These are phyloP conservation scores for Aspergillus cristatus DNA, from an alignment of 495 filamentous ascomycete species.

Conservation along the genomic window DNA sequence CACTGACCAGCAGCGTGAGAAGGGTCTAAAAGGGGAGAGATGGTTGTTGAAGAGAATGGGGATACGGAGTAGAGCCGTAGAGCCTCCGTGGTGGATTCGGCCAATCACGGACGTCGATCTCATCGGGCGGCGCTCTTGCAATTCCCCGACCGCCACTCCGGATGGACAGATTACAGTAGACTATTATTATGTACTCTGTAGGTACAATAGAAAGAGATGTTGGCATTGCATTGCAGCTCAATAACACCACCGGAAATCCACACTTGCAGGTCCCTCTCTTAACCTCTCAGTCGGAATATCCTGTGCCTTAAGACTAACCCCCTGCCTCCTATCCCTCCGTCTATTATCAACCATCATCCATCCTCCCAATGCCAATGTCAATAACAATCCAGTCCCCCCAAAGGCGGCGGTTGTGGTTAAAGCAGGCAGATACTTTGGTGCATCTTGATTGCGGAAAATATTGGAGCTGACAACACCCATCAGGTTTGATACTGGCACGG, in stretches of 20 bases:
- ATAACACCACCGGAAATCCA: constrained; percentile 61
- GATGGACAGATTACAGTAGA: too few species aligned
- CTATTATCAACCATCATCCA: constrained; percentile 65
- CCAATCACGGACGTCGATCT: too few species aligned
- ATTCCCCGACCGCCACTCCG: too few species aligned
- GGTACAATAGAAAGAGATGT: too few species aligned
- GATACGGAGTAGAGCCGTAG: too few species aligned
- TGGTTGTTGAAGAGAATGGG: constrained; percentile 17
- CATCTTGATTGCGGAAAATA: constrained; percentile 58
- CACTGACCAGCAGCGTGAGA: not conserved
- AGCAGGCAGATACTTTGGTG: constrained; percentile 64
- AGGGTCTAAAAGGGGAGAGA: constrained; percentile 6
- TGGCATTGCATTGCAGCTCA: too few species aligned
- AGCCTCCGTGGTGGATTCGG: too few species aligned
- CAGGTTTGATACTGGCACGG: constrained; percentile 62
- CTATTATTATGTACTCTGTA: too few species aligned
- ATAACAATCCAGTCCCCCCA: constrained; percentile 48
- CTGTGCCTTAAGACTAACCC: constrained; percentile 46
- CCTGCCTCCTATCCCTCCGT: constrained; percentile 51
- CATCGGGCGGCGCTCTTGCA: too few species aligned
- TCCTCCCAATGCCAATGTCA: constrained; percentile 48
- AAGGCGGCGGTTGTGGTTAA: constrained; percentile 63
- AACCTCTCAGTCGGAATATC: constrained; percentile 60
- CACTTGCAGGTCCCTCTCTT: constrained; percentile 51
- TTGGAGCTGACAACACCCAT: constrained; percentile 66